These are phyloP conservation scores for Collybia mongolica DNA, from an alignment of 768 basidiomycete genomes.

Conservation along the genomic window DNA sequence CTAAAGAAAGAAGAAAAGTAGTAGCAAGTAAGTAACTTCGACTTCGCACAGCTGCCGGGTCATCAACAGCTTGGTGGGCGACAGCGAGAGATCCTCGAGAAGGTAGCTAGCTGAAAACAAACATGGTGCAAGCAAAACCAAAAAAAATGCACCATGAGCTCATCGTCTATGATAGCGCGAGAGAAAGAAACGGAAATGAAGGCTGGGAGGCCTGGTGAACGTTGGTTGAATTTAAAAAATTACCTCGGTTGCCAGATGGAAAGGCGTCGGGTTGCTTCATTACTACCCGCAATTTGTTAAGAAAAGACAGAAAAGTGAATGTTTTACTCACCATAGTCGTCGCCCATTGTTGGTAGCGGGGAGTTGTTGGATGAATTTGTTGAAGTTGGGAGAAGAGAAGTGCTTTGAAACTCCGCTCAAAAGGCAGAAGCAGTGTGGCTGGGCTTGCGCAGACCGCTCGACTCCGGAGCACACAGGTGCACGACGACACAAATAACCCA, in stretches of 20 bases:
- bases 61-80: slow-evolving; percentile 38
- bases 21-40: slow-evolving; percentile 50
- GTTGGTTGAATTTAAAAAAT: slow-evolving; percentile 14
- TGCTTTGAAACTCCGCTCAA: slow-evolving; percentile 39
- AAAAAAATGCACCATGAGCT: slow-evolving; percentile 64
- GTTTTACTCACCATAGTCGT: slow-evolving; percentile 53
- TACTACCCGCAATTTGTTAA: slow-evolving; percentile 18
- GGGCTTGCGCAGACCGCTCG: background rate
- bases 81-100: slow-evolving; percentile 32
- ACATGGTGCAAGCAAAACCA: slow-evolving; percentile 49
- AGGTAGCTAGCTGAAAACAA: slow-evolving; percentile 69
- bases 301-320: slow-evolving; percentile 19
- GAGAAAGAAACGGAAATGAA: slow-evolving; percentile 25
- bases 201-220: slow-evolving; percentile 5
- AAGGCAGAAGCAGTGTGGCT: background rate
- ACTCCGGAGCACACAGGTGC: slow-evolving; percentile 4
- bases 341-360: slow-evolving; percentile 38
- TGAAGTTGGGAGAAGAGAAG: slow-evolving; percentile 20
- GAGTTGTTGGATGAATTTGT: slow-evolving; percentile 10
- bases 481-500: background rate
- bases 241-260: slow-evolving; percentile 21
- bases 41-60: slow-evolving; percentile 29
- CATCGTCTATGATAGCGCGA: slow-evolving; percentile 42
- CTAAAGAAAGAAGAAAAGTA: slow-evolving; percentile 46
- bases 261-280: slow-evolving; percentile 12